Evolutionary conservation across 352 stramenopile genomes (phyloP).

Genomic region (Pythium sp.): DNA sequence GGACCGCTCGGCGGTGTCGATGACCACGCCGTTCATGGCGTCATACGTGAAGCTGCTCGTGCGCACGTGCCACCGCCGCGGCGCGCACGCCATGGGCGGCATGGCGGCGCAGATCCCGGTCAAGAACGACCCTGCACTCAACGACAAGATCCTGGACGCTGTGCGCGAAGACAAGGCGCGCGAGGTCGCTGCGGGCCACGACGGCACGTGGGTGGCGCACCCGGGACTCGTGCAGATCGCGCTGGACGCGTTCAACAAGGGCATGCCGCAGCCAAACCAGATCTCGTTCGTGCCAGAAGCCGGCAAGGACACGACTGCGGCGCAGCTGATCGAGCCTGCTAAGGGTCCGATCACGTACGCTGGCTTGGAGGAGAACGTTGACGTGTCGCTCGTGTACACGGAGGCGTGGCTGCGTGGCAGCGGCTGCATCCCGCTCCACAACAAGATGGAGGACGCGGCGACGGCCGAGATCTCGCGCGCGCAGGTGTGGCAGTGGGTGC

Average conservation of each 20-base stretch:
- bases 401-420: slow-evolving; percentile 93
- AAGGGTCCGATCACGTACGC: slow-evolving; percentile 77
- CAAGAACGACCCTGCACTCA: slow-evolving; percentile 89
- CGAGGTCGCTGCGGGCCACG: slow-evolving; percentile 91
- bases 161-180: slow-evolving; percentile 91
- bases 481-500: slow-evolving; percentile 94
- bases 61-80: slow-evolving; percentile 93
- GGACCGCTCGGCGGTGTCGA: slow-evolving; percentile 90
- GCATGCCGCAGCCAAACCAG: slow-evolving; percentile 93
- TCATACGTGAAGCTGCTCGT: slow-evolving; percentile 95
- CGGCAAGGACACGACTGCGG: slow-evolving; percentile 52
- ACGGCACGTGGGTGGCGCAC: slow-evolving; percentile 96
- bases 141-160: slow-evolving; percentile 87
- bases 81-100: slow-evolving; percentile 95
- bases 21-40: slow-evolving; percentile 95
- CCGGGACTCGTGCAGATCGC: slow-evolving; percentile 92
- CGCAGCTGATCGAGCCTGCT: slow-evolving; percentile 61
- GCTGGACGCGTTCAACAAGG: slow-evolving; percentile 92
- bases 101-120: slow-evolving; percentile 97
- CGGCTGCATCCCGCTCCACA: slow-evolving; percentile 93
- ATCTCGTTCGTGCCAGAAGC: slow-evolving; percentile 66
- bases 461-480: slow-evolving; percentile 93
- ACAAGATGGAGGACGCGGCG: slow-evolving; percentile 95
- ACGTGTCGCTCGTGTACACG: slow-evolving; percentile 92
- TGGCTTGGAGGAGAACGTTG: slow-evolving; percentile 89